Conservation (phyloP, 1,284 basidiomycete species). For the Ceratobasidium sp. region DNA sequence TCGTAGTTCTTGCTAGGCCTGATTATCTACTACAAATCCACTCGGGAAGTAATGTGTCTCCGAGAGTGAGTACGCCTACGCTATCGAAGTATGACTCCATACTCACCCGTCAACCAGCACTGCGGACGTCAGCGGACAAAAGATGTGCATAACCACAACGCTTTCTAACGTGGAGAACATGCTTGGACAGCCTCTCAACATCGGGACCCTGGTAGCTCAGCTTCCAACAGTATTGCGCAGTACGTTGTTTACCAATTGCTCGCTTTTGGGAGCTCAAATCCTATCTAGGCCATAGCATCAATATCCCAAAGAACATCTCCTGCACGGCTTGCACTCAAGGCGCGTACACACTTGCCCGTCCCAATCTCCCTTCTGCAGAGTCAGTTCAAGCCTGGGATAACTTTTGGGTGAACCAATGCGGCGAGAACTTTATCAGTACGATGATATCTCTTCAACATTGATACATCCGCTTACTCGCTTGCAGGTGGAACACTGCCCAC, state of each 20-base stretch:
- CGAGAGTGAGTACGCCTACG: conserved; percentile 7
- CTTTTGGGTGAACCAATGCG: conserved; percentile 26
- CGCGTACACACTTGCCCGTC: conserved; percentile 21
- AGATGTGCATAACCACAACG: conserved; percentile 12
- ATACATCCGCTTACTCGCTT: neutral
- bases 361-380: conserved; percentile 5
- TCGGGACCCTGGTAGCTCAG: conserved; percentile 1
- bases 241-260: neutral
- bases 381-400: conserved; percentile 30
- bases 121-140: neutral
- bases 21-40: neutral
- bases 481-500: conserved; percentile 5
- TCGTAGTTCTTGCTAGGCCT: neutral
- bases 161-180: neutral
- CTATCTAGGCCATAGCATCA: conserved; percentile 2
- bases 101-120: neutral
- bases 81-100: neutral
- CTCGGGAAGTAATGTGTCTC: conserved; percentile 19
- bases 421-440: conserved; percentile 28
- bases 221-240: neutral
- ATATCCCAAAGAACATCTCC: conserved; percentile 25
- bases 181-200: conserved; percentile 19
- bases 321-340: conserved; percentile 26
- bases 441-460: neutral
- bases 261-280: neutral